Evolutionary conservation across 331 rosid species (phyloP), one percentile per base, ranked within the genome.

Genomic region (Arachis monticola): DNA sequence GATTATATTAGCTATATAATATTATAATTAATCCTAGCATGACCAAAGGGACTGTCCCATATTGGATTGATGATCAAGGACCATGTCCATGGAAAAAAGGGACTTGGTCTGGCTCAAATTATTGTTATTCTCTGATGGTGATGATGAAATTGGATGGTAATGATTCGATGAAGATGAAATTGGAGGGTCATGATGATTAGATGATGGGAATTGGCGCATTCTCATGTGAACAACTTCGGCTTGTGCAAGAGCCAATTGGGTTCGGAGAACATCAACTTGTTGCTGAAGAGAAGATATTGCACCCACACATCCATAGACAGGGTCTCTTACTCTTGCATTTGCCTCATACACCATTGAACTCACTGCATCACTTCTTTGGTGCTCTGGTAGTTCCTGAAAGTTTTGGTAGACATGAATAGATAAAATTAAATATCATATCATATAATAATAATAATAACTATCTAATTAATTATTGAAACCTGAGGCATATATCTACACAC

Each of bases 331-430:
- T n/a, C 99, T 81, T 12, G 99, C 99, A 58, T 94, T 87, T 1
- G 99, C 99, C 74, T 94, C 99, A 35, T 94, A 94, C 38, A 94
- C 97, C 97, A 94, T 92, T 2, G 99, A 92, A 68, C 97, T 94
- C 51, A 94, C 99, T 1, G 99, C 99, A 64, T 94, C 99, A 55
- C 92, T 90, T 13, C 97, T 41, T 44, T 94, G 96, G 30, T 90
- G 86, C 70, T 88, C 99, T 2, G 96, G 92, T 35, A 94, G 66
- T 66, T 94, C 99, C 99, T 94, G 81, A 45, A 5, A 27, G n/a
- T 41, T 79, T 52, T 0, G 0, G 8, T 0, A 0, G 38, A 51
- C 30, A 53, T 0, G 1, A 1, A 0, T 5, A 53, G 7, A 53
- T 2, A 45, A 44, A 44, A 44, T 44, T 5, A 41, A 41, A 44